Conservation (phyloP, 2,329 filamentous ascomycete genomes). For the Aspergillus candidus region DNA sequence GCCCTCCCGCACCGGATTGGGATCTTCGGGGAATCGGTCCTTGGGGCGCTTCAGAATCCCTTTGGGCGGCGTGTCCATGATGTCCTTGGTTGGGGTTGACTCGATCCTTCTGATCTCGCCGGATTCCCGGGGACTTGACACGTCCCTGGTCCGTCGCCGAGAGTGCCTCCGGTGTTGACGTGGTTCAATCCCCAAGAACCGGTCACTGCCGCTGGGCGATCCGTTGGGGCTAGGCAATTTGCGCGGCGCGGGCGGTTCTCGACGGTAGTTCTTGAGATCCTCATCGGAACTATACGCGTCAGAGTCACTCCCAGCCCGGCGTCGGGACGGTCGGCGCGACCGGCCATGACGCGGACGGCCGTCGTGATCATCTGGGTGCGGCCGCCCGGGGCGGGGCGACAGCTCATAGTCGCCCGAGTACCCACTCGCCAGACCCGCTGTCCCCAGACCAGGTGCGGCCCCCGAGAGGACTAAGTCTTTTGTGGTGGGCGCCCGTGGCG, state of each 20-base stretch:
- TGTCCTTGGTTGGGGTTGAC: conserved; percentile 42
- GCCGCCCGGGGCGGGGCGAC: conserved; percentile 17
- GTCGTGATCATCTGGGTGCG: conserved; percentile 12
- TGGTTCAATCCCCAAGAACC: conserved; percentile 16
- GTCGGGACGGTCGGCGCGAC: conserved; percentile 19
- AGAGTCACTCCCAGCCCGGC: conserved; percentile 20
- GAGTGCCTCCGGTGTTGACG: conserved; percentile 21
- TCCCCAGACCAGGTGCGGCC: conserved; percentile 28
- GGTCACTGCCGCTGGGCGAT: conserved; percentile 17
- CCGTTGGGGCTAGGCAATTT: conserved; percentile 23
- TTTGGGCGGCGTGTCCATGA: conserved; percentile 61
- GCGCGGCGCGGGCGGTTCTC: conserved; percentile 22
- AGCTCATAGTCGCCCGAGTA: conserved; percentile 30
- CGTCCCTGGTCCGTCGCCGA: conserved; percentile 16
- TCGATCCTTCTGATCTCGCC: conserved; percentile 21
- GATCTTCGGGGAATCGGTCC: conserved; percentile 78
- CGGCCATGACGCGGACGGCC: conserved; percentile 17
- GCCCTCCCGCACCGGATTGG: conserved; percentile 75
- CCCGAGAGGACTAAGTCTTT: conserved; percentile 12
- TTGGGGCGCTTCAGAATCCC: conserved; percentile 82
- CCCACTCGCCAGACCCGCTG: conserved; percentile 30
- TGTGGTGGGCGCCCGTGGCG: conserved; percentile 12
- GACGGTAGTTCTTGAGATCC: conserved; percentile 26
- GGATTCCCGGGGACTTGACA: background rate
- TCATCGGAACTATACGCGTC: conserved; percentile 29